phyloP scores from a whole-genome alignment of 257 asterid genomes.

The Fraxinus quadrangulata region DNA sequence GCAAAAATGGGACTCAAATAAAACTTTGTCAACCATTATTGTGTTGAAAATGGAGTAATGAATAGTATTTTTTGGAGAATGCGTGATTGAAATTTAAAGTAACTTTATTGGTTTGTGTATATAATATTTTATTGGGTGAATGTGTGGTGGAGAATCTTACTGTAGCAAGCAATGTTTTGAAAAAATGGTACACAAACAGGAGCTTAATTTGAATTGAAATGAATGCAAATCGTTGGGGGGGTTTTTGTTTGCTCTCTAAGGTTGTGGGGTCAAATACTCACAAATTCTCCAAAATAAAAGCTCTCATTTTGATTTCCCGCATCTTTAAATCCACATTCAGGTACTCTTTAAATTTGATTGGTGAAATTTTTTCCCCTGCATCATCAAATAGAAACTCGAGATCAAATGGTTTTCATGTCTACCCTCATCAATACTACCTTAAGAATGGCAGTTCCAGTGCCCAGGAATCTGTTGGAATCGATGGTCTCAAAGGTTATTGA shows the following conservation, averaged over 20 bases:
- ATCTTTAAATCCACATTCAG: background rate
- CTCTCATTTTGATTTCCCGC: background rate
- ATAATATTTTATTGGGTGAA: too few species aligned
- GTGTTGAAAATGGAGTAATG: too few species aligned
- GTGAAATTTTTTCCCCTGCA: slow-evolving; percentile 40
- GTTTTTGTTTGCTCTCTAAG: background rate
- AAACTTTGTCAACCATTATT: too few species aligned
- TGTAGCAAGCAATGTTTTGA: too few species aligned
- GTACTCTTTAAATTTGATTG: background rate
- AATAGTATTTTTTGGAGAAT: too few species aligned
- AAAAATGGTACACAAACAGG: too few species aligned
- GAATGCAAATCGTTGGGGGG: background rate
- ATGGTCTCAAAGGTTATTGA: slow-evolving; percentile 81
- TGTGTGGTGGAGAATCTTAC: too few species aligned
- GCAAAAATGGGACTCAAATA: too few species aligned
- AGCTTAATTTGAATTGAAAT: background rate
- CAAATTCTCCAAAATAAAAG: background rate
- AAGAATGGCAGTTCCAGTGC: slow-evolving; percentile 61
- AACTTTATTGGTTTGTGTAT: too few species aligned
- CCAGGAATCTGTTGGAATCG: slow-evolving; percentile 66
- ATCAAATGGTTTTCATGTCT: slow-evolving; percentile 49
- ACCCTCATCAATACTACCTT: slow-evolving; percentile 58
- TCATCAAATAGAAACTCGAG: slow-evolving; percentile 53
- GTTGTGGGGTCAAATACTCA: background rate
- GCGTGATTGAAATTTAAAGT: too few species aligned